These are phyloP conservation scores for Kwoniella heveanensis DNA, from an alignment of 768 basidiomycete genomes.

Conservation along the genomic window DNA sequence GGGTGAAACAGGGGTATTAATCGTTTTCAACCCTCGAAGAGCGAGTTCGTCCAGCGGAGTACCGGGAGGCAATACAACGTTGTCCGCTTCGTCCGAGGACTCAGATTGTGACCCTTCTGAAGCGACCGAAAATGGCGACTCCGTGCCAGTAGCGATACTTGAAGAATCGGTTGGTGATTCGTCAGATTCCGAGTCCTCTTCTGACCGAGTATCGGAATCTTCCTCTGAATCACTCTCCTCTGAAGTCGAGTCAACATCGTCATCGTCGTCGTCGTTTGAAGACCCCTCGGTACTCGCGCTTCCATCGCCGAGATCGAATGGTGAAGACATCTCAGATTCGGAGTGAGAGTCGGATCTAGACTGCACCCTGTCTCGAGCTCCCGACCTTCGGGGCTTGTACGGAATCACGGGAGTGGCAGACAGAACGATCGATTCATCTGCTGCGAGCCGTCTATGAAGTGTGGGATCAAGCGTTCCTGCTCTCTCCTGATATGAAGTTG, in stretches of 20 bases:
- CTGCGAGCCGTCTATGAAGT: background rate
- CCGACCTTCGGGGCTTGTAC: background rate
- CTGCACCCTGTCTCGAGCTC: background rate
- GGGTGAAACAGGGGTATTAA: background rate
- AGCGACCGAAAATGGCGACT: background rate
- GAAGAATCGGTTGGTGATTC: background rate
- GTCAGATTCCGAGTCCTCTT: background rate
- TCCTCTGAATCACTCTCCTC: background rate
- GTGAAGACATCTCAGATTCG: background rate
- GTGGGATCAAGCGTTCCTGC: background rate
- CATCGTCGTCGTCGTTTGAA: background rate
- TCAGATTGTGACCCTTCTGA: background rate
- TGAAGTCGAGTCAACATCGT: background rate
- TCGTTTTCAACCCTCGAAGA: constrained; percentile 10
- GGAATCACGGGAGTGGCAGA: background rate
- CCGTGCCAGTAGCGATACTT: background rate
- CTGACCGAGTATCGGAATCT: background rate
- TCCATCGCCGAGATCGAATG: background rate
- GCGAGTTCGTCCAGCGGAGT: constrained; percentile 24
- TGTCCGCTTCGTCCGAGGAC: constrained; percentile 9
- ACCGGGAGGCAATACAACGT: constrained; percentile 13
- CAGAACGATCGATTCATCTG: background rate
- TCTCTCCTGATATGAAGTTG: background rate
- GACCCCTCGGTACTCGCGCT: background rate
- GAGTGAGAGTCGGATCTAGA: background rate